Percentiles rank a stretch among this genome's conserved stretches.
phyloP scores from a whole-genome alignment of 1,139 yeast genomes.

The Yamadazyma sp. region DNA sequence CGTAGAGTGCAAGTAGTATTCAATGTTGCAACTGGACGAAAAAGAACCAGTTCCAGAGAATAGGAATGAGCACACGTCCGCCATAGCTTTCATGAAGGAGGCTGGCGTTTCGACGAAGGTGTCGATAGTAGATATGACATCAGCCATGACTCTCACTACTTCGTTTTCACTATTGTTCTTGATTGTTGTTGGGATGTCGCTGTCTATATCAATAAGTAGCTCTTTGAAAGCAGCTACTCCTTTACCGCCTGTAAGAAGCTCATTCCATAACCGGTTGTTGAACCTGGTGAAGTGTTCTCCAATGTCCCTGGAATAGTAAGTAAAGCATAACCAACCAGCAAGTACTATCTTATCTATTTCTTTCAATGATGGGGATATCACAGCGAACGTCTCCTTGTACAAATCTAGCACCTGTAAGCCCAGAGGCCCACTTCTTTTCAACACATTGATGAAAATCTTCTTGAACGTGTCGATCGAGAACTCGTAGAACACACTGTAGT shows the following conservation, averaged over 20 bases:
- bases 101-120: constrained; percentile 3
- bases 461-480: constrained; percentile 55
- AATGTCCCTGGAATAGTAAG: constrained; percentile 26
- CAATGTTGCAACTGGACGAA: constrained; percentile 27
- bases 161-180: constrained; percentile 20
- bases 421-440: constrained; percentile 24
- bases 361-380: constrained; percentile 51
- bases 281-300: constrained; percentile 23
- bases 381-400: constrained; percentile 47
- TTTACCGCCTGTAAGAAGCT: background rate
- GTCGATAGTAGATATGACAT: constrained; percentile 10
- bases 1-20: constrained; percentile 19
- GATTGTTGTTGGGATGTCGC: background rate
- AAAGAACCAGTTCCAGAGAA: constrained; percentile 25
- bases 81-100: constrained; percentile 19
- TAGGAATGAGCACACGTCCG: constrained; percentile 19
- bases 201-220: constrained; percentile 5
- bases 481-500: constrained; percentile 54
- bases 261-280: constrained; percentile 9
- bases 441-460: constrained; percentile 37
- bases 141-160: constrained; percentile 15
- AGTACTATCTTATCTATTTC: constrained; percentile 49
- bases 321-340: constrained; percentile 37
- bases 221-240: constrained; percentile 6
- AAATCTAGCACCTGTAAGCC: constrained; percentile 21